phyloP scores from a whole-genome alignment of 2,329 filamentous ascomycete species.

The Macrophomina phaseolina region DNA sequence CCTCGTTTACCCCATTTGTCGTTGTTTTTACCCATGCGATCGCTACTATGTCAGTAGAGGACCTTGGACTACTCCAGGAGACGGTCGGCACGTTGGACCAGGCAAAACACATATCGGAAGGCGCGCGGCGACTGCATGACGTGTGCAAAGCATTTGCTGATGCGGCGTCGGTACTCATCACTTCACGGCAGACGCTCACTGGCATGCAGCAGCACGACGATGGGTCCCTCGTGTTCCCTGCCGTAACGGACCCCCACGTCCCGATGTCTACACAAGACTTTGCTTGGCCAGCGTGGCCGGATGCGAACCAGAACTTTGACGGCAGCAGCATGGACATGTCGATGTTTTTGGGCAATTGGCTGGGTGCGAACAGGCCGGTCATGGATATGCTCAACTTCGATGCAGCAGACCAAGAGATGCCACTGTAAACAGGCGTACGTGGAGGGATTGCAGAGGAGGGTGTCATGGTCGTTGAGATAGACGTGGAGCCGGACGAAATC shows the following conservation, averaged over 20 bases:
- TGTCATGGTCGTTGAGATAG: not conserved
- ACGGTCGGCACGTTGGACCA: conserved; percentile 27
- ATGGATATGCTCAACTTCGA: conserved; percentile 23
- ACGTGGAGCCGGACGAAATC: not conserved
- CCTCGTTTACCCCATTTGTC: conserved; percentile 30
- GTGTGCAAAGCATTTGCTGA: conserved; percentile 30
- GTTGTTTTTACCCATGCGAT: conserved; percentile 31
- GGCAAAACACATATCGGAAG: conserved; percentile 27
- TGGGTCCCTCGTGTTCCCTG: conserved; percentile 34
- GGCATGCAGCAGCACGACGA: conserved; percentile 29
- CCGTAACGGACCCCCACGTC: conserved; percentile 33
- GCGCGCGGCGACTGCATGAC: conserved; percentile 27
- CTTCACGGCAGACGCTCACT: conserved; percentile 28
- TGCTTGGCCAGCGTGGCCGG: conserved; percentile 10
- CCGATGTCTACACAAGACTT: conserved; percentile 37
- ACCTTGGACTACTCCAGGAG: conserved; percentile 28
- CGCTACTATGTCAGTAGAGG: conserved; percentile 26
- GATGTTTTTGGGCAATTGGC: conserved; percentile 21
- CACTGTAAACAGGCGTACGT: not conserved
- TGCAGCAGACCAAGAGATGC: not conserved
- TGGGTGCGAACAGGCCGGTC: conserved; percentile 16
- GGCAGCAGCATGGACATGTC: conserved; percentile 18
- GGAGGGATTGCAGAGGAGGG: not conserved
- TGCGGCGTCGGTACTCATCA: conserved; percentile 28
- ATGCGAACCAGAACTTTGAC: not conserved